phyloP scores from a whole-genome alignment of 129 eudicot species.

The Artemisia annua region DNA sequence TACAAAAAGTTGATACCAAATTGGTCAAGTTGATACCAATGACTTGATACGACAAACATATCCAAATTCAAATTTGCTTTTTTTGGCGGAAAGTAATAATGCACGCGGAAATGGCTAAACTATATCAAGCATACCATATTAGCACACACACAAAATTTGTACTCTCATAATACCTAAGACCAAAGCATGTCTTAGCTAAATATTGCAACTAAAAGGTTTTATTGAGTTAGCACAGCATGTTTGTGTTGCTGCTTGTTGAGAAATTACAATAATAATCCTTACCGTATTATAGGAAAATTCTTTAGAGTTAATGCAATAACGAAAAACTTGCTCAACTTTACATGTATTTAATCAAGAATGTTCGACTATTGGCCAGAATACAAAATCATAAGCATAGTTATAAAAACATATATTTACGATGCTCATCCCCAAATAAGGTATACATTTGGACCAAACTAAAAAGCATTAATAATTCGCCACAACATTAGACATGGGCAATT shows the following conservation, averaged over 20 bases:
- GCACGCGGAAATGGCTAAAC: no score
- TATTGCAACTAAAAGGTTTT: neutral
- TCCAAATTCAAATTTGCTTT: neutral
- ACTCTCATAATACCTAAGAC: no score
- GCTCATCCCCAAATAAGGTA: neutral
- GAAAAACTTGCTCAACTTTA: neutral
- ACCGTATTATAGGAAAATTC: neutral
- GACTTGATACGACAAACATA: neutral
- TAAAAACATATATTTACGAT: no score
- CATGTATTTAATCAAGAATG: neutral
- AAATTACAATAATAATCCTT: neutral
- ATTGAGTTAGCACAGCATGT: neutral
- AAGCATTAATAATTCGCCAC: neutral
- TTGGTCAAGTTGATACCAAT: neutral
- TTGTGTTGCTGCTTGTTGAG: neutral
- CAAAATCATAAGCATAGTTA: neutral
- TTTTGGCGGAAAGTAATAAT: no score
- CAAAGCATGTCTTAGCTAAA: neutral
- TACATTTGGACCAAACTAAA: slow-evolving; percentile 8
- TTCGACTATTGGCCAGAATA: slow-evolving; percentile 16
- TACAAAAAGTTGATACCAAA: slow-evolving; percentile 1
- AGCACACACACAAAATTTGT: no score
- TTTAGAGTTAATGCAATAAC: neutral
- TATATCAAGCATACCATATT: no score
- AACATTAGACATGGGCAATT: slow-evolving; percentile 20